A percentile compares a stretch with the other conserved stretches of the same genome.
These are phyloP conservation scores for Ophiostoma himal-ulmi DNA, from an alignment of 2,329 filamentous ascomycete genomes.

Conservation along the genomic window DNA sequence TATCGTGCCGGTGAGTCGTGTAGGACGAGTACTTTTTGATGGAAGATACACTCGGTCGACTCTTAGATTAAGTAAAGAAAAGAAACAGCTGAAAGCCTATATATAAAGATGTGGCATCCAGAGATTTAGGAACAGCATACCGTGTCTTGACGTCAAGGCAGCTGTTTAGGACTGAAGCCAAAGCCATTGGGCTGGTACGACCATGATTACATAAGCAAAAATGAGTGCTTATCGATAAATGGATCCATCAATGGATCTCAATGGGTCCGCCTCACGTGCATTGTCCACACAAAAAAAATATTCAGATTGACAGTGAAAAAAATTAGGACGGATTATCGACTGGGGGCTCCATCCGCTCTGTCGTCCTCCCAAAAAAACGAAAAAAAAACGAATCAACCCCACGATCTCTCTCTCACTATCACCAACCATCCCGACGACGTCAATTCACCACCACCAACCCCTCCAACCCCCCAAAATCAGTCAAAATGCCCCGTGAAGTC, in stretches of 20 bases:
- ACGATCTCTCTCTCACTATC: slow-evolving; percentile 10
- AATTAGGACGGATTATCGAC: slow-evolving; percentile 13
- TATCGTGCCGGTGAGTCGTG: not conserved
- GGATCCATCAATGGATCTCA: no score
- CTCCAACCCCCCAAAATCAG: slow-evolving; percentile 32
- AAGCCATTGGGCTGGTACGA: not conserved
- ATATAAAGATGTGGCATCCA: not conserved
- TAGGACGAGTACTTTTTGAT: not conserved
- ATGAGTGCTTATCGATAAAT: not conserved
- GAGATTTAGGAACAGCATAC: not conserved
- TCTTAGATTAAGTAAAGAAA: not conserved
- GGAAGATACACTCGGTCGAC: not conserved
- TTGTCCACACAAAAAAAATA: slow-evolving; percentile 25
- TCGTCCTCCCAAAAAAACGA: slow-evolving; percentile 16
- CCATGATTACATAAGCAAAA: not conserved
- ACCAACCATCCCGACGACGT: slow-evolving; percentile 25
- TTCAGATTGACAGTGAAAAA: slow-evolving; percentile 12
- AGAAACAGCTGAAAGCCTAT: not conserved
- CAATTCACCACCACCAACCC: slow-evolving; percentile 28
- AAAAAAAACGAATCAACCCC: slow-evolving; percentile 12
- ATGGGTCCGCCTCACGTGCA: slow-evolving; percentile 22
- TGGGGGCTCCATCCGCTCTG: not conserved
- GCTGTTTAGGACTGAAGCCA: not conserved
- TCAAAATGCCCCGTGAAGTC: slow-evolving; percentile 97
- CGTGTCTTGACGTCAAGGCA: slow-evolving; percentile 16